Evolutionary conservation across 768 basidiomycete species (phyloP).

Genomic region (Chlorophyllum brunneum): DNA sequence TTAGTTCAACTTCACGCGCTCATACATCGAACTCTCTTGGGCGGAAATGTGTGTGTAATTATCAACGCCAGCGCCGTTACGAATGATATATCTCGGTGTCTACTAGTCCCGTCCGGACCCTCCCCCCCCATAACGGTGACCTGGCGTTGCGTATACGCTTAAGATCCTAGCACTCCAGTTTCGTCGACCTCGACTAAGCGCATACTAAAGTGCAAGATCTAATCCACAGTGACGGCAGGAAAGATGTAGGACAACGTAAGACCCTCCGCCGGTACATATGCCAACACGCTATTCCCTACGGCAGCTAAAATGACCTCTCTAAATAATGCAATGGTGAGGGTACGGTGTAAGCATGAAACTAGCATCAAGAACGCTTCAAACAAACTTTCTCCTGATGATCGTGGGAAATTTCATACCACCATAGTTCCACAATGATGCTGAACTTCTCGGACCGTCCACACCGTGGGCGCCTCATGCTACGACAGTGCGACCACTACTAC

Average conservation of each 20-base stretch:
- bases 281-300: no score
- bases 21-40: not conserved
- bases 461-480: conserved; percentile 10
- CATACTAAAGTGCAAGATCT: no score
- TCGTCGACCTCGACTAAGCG: no score
- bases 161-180: no score
- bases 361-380: conserved; percentile 2
- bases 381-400: conserved; percentile 7
- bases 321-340: no score
- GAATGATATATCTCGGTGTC: not conserved
- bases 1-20: not conserved
- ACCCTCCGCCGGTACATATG: not conserved
- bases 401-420: conserved; percentile 10
- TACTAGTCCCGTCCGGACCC: not conserved
- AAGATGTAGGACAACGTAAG: not conserved
- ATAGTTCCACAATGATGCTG: not conserved
- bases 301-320: no score
- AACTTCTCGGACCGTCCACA: conserved; percentile 9
- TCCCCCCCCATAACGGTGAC: no score
- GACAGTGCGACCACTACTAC: not conserved
- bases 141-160: no score
- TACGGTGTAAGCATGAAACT: not conserved
- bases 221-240: not conserved
- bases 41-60: not conserved
- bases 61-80: not conserved